Evolutionary conservation across 164 flowering plant genomes (phyloP), one percentile per base, ranked within the genome.

Genomic region (Liquidambar formosana): DNA sequence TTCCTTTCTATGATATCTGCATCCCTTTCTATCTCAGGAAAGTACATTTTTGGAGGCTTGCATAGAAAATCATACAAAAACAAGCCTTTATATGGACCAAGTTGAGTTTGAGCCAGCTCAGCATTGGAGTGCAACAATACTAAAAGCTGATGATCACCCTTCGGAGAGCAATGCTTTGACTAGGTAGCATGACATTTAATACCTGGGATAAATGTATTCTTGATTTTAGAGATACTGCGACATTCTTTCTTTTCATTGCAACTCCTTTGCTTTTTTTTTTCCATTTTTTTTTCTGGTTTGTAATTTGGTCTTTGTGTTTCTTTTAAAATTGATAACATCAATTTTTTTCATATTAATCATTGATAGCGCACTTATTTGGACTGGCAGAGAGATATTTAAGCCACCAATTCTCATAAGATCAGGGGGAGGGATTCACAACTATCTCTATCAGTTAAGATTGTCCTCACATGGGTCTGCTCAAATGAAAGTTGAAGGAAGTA

Each of bases 11-110:
- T 46, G 43, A 33, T 33, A 16, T n/a, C 46, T 18, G 15, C 19
- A 10, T 59, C 52, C 46, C 43, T 47, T 45, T 61, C 33, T 38
- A 47, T 77, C 69, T 73, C 89, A 90, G 99, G 99, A 92, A 65
- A 86, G 71, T 64, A 93, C 95, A 63, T 91, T 77, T 80, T 74
- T 95, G 76, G 99, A 95, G 80, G 97, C 97, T 53, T 93, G 99
- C 81, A 81, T 95, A 64, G 99, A 95, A 76, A 95, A 93, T 69
- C 97, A 95, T 81, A 95, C 99, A 41, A 95, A 95, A 76, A 71
- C 96, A 75, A 86, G 81, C 78, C 96, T 95, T 70, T 95, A 75
- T 65, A 93, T 95, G 99, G 97, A 93, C 72, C 99, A 93, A 89
- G 98, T 95, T 69, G 99, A 95, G 62, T 95, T 95, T 83, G 98